Evolutionary conservation across 768 basidiomycete species (phyloP).

Genomic region (Suillus clintonianus): DNA sequence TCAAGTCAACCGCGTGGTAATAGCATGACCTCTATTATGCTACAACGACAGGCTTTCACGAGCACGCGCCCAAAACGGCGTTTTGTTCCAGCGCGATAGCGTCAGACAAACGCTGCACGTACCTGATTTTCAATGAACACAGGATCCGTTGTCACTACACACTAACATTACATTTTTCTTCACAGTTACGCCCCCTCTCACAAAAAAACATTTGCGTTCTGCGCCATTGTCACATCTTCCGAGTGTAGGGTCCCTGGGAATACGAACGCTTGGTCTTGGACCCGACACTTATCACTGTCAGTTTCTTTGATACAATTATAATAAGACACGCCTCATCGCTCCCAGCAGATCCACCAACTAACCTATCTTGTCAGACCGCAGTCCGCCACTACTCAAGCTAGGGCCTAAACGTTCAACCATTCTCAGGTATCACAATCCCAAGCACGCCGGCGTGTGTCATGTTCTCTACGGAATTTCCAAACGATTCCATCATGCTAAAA

Average conservation of each 20-base stretch:
- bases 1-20: neutral
- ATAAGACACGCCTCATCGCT: neutral
- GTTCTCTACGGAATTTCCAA: neutral
- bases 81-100: neutral
- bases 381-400: neutral
- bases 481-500: neutral
- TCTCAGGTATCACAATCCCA: neutral
- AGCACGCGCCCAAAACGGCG: neutral
- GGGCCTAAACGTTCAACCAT: neutral
- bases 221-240: neutral
- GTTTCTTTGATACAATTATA: neutral
- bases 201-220: neutral
- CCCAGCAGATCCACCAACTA: neutral
- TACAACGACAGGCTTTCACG: neutral
- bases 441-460: neutral
- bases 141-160: neutral
- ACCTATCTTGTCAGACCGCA: neutral
- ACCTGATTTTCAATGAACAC: neutral
- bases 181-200: neutral
- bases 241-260: neutral
- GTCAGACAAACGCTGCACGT: neutral
- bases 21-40: neutral
- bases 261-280: neutral
- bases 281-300: neutral
- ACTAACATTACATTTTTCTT: neutral